phyloP scores from a whole-genome alignment of 2,329 filamentous ascomycete genomes.

The Mollisia scopiformis region DNA sequence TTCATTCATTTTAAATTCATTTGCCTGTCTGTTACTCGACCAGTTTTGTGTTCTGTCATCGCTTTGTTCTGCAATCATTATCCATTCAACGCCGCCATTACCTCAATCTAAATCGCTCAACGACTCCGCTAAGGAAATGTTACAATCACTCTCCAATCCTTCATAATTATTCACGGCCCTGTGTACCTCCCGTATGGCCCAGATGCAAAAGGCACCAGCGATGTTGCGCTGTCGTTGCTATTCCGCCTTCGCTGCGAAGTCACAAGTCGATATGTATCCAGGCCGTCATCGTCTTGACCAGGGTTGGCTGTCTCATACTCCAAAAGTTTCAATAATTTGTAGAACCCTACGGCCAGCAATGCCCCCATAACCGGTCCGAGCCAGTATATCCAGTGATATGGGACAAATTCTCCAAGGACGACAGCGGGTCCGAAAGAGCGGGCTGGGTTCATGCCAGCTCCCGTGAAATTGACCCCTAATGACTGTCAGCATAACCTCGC shows the following conservation, averaged over 20 bases:
- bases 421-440: slow-evolving; percentile 49
- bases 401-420: slow-evolving; percentile 42
- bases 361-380: slow-evolving; percentile 53
- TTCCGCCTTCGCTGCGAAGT: neutral
- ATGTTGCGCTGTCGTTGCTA: neutral
- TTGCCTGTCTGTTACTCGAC: neutral
- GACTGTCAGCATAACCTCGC: neutral
- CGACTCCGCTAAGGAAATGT: neutral
- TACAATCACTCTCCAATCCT: neutral
- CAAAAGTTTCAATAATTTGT: slow-evolving; percentile 51
- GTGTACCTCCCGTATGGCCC: neutral
- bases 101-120: neutral
- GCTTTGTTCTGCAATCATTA: no score
- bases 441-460: slow-evolving; percentile 50
- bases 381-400: slow-evolving; percentile 52
- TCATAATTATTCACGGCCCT: neutral
- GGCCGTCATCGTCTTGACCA: slow-evolving; percentile 45
- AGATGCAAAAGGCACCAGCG: neutral
- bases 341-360: slow-evolving; percentile 48
- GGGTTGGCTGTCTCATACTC: slow-evolving; percentile 54
- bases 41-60: neutral
- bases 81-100: no score
- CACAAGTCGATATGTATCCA: neutral
- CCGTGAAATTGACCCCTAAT: slow-evolving; percentile 48
- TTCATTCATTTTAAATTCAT: neutral